Evolutionary conservation across 2,329 filamentous ascomycete genomes (phyloP).

Genomic region (Rhinocladiella similis): DNA sequence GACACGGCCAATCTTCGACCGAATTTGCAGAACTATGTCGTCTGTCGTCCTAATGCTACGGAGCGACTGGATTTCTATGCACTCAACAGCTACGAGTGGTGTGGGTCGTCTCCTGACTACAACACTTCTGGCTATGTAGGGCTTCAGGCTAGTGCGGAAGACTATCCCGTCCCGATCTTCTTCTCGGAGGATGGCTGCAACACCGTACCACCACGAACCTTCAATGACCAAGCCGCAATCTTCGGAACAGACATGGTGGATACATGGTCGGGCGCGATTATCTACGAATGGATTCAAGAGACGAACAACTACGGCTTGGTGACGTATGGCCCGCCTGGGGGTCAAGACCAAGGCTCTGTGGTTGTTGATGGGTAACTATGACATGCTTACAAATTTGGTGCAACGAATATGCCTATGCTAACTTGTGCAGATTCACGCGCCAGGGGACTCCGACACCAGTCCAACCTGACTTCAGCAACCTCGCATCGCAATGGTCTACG

Average conservation of each 20-base stretch:
- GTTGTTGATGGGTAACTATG: conserved; percentile 54
- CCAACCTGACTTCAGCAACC: conserved; percentile 74
- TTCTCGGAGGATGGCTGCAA: conserved; percentile 90
- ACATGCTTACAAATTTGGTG: background rate
- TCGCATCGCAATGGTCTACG: conserved; percentile 74
- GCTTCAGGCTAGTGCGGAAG: conserved; percentile 65
- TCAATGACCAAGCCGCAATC: conserved; percentile 70
- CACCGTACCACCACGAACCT: conserved; percentile 43
- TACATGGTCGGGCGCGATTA: conserved; percentile 72
- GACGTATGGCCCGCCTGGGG: conserved; percentile 65
- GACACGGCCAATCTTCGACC: conserved; percentile 72
- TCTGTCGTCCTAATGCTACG: conserved; percentile 67
- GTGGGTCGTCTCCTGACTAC: conserved; percentile 57
- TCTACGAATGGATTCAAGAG: conserved; percentile 91
- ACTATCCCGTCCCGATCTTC: conserved; percentile 82
- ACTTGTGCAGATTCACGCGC: conserved; percentile 57
- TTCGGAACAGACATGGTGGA: conserved; percentile 71
- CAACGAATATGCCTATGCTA: conserved; percentile 5
- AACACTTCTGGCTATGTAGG: conserved; percentile 66
- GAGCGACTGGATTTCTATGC: conserved; percentile 81
- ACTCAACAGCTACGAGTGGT: conserved; percentile 85
- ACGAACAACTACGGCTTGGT: conserved; percentile 80
- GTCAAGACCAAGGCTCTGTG: conserved; percentile 52
- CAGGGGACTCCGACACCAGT: conserved; percentile 73
- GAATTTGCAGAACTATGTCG: conserved; percentile 72